Conservation (phyloP, 192 early-diverging fungal species). For the Backusella luteola region DNA sequence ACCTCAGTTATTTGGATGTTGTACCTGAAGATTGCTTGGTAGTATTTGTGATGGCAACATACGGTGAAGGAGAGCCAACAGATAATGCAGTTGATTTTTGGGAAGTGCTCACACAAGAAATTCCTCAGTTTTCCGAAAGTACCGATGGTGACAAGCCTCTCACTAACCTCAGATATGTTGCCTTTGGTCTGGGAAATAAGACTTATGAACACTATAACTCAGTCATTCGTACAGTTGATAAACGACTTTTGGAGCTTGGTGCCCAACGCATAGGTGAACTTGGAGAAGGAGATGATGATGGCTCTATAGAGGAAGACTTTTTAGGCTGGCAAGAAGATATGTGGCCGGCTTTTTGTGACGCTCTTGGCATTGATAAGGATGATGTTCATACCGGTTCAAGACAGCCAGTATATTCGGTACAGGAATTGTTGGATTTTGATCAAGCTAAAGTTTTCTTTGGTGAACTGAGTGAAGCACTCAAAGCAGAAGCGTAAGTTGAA, state of each 20-base stretch:
- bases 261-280: slow-evolving; percentile 69
- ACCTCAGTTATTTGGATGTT: slow-evolving; percentile 75
- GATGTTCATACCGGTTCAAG: slow-evolving; percentile 92
- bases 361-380: slow-evolving; percentile 93
- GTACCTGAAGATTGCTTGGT: slow-evolving; percentile 67
- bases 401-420: slow-evolving; percentile 88
- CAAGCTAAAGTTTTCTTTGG: not conserved
- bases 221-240: slow-evolving; percentile 69
- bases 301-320: slow-evolving; percentile 93
- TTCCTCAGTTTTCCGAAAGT: slow-evolving; percentile 52
- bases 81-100: slow-evolving; percentile 94
- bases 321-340: slow-evolving; percentile 87
- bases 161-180: slow-evolving; percentile 57
- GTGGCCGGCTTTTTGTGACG: slow-evolving; percentile 70
- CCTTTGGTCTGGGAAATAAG: slow-evolving; percentile 86
- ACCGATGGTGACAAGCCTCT: slow-evolving; percentile 61
- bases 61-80: slow-evolving; percentile 98
- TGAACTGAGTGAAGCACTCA: not conserved
- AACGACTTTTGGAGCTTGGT: slow-evolving; percentile 65
- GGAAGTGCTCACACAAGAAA: slow-evolving; percentile 77
- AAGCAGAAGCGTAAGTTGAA: not conserved
- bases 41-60: slow-evolving; percentile 93
- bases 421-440: slow-evolving; percentile 56
- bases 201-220: slow-evolving; percentile 90
- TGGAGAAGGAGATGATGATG: slow-evolving; percentile 97